phyloP scores from a whole-genome alignment of 2,329 filamentous ascomycete genomes.

The Alternaria ventricosa region DNA sequence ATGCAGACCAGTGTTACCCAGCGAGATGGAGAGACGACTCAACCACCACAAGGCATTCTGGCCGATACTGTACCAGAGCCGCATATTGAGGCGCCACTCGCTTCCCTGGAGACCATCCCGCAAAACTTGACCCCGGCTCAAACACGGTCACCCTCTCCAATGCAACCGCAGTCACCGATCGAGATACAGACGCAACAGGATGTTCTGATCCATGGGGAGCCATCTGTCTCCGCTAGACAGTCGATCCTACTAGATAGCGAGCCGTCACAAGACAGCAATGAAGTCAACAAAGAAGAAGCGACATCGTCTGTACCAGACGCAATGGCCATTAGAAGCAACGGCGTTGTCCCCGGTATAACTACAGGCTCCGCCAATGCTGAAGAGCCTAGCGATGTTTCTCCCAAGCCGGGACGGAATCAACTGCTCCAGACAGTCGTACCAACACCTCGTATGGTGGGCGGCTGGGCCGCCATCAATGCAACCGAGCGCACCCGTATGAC shows the following conservation, averaged over 20 bases:
- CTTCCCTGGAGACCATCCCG: background rate
- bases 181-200: background rate
- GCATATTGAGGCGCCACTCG: background rate
- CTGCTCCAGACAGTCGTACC: background rate
- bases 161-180: background rate
- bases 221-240: background rate
- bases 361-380: background rate
- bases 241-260: background rate
- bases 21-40: background rate
- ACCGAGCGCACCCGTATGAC: background rate
- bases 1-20: background rate
- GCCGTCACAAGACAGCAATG: background rate
- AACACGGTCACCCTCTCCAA: background rate
- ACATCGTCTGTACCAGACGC: background rate
- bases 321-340: background rate
- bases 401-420: background rate
- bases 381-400: background rate
- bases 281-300: background rate
- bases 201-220: background rate
- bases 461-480: constrained; percentile 30
- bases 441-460: constrained; percentile 1
- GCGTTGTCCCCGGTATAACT: background rate
- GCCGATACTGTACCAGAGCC: background rate
- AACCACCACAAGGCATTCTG: background rate
- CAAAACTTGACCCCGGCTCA: background rate